These are phyloP conservation scores for Aleurites moluccanus DNA, from an alignment of 441 rosid species.

Conservation along the genomic window DNA sequence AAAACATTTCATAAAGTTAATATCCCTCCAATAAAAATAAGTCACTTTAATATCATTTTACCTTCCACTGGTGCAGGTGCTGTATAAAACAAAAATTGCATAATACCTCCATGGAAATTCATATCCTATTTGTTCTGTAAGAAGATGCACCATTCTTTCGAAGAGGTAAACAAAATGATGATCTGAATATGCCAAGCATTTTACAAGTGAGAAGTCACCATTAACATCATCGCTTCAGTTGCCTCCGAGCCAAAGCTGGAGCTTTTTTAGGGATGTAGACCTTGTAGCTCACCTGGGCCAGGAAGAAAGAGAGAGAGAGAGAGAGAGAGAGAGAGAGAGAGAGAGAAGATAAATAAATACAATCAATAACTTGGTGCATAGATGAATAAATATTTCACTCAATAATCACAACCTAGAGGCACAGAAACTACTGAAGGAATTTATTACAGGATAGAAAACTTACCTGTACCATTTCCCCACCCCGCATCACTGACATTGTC, in stretches of 20 bases:
- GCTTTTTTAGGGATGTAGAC: slow-evolving; percentile 85
- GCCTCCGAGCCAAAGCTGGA: slow-evolving; percentile 75
- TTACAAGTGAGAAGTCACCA: neutral
- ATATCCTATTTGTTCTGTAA: neutral
- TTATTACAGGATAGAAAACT: slow-evolving; percentile 21
- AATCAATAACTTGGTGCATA: too few relatives aligned
- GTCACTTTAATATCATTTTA: neutral
- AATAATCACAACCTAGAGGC: slow-evolving; percentile 1
- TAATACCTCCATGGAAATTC: neutral
- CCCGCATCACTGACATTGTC: slow-evolving; percentile 88
- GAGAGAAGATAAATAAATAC: too few relatives aligned
- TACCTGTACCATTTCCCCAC: slow-evolving; percentile 89
- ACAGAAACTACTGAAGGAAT: slow-evolving; percentile 10
- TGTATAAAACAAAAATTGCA: neutral
- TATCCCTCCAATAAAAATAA: neutral
- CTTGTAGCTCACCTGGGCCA: slow-evolving; percentile 76
- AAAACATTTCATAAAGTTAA: neutral
- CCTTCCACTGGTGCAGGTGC: neutral
- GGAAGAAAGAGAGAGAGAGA: too few relatives aligned
- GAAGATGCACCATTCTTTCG: neutral
- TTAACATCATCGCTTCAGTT: slow-evolving; percentile 53
- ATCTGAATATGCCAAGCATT: neutral
- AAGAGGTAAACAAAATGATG: neutral
- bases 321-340: too few relatives aligned
- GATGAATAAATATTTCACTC: neutral